Evolutionary conservation across 2,329 filamentous ascomycete species (phyloP), one percentile per base, ranked within the genome.

Genomic region (Arthroderma sp.): DNA sequence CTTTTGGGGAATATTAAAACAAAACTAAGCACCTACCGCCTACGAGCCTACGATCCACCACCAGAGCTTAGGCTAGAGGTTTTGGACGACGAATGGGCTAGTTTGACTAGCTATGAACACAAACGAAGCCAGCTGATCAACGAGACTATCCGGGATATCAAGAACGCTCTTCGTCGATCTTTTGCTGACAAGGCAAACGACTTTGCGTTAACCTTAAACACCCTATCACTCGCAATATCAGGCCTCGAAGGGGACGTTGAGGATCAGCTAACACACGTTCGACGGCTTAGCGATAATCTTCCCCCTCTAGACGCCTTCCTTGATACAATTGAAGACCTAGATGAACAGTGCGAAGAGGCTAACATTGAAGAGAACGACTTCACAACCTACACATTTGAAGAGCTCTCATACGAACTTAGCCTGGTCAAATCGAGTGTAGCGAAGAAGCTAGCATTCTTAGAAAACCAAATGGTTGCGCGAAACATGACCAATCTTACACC

Each of bases 311-410:
- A 96, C 65, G 82, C 87, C 60, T 98, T 94, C 69, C 80, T 98
- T 41, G 84, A 88, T 61, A 87, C 89, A 62, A 96, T 98, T 67
- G 87, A 84, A 13, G 83, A 82, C 9, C 81, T 97, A 52, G 91
- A 96, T 67, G 82, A 83, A 62, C 89, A 95, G 73, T 98, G 93
- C 70, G 81, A 85, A 60, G 91, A 97, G 75, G 93, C 93, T 61
- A 97, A 98, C 70, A 96, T 98, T 62, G 93, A 98, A 72, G 93
- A 98, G 68, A 98, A 98, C 72, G 93, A 98, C 75, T 97, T 93
- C 71, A 98, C 93, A n/a, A 97, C 91, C 7, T 97, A 97, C 74
- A 95, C 91, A 8, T 93, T 97, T 70, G 93, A 98, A 68, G 93
- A 98, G 73, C 80, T 98, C 43, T 84, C 84, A 60, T 98, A 98